phyloP scores from a whole-genome alignment of 2,329 filamentous ascomycete species.

The Arthrobotrys sphaeroides region DNA sequence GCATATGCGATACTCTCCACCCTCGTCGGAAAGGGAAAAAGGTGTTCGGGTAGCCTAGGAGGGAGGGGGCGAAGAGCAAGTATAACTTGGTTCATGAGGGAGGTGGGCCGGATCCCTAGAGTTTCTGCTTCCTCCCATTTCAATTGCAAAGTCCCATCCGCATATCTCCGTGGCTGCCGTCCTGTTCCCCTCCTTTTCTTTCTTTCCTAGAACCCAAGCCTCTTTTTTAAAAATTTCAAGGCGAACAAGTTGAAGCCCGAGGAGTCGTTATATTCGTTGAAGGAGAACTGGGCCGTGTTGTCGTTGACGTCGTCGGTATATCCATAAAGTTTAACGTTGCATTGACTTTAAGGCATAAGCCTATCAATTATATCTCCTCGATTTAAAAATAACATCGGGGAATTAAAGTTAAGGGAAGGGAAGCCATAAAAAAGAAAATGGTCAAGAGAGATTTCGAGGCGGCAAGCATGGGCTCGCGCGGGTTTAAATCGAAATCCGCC shows the following conservation, averaged over 20 bases:
- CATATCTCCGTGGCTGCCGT: no score
- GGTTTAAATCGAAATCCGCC: slow-evolving; percentile 43
- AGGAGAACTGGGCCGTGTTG: not conserved
- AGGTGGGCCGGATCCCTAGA: not conserved
- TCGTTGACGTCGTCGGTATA: not conserved
- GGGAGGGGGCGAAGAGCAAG: not conserved
- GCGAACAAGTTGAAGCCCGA: not conserved
- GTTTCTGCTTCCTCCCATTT: slow-evolving; percentile 1
- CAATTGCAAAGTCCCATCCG: not conserved
- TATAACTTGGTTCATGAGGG: slow-evolving; percentile 11
- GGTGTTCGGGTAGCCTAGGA: slow-evolving; percentile 42
- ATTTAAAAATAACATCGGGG: not conserved
- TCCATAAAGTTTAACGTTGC: not conserved
- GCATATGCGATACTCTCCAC: slow-evolving; percentile 24
- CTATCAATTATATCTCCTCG: not conserved
- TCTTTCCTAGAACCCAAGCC: not conserved
- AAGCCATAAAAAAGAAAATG: slow-evolving; percentile 12
- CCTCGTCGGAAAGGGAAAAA: slow-evolving; percentile 38
- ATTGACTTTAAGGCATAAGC: not conserved
- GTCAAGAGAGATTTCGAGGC: slow-evolving; percentile 32
- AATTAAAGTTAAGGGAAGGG: not conserved
- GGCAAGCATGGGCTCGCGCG: slow-evolving; percentile 29
- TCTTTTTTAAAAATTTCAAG: not conserved
- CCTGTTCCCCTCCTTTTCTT: not conserved
- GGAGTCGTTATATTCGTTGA: not conserved